Evolutionary conservation across 163 green algal genomes (phyloP).

Genomic region (Chlorella variabilis): DNA sequence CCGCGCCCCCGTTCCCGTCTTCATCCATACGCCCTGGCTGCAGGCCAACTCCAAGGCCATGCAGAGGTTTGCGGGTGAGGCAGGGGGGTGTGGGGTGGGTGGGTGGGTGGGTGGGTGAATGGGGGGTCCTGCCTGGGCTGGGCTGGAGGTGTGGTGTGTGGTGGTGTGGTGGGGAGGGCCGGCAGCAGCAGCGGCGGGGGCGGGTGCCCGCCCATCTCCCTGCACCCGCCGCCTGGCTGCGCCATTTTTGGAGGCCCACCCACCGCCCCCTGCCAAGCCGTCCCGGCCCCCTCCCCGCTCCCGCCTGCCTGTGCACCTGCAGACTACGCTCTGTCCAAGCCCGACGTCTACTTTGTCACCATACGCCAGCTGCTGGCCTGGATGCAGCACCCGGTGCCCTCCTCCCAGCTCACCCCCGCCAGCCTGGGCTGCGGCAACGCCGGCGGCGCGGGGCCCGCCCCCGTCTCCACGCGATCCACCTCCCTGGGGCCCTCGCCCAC

Average conservation of each 20-base stretch:
- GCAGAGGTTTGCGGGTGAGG: not conserved
- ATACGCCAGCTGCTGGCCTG: slow-evolving; percentile 48
- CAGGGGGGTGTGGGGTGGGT: not conserved
- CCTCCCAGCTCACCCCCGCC: not conserved
- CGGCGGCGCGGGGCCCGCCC: not conserved
- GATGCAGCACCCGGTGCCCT: slow-evolving; percentile 40
- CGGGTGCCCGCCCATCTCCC: too few relatives aligned
- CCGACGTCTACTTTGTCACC: slow-evolving; percentile 41
- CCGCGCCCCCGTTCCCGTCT: slow-evolving; percentile 36
- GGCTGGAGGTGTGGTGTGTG: too few relatives aligned
- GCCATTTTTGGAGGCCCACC: not conserved
- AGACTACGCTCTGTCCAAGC: slow-evolving; percentile 39
- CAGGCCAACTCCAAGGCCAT: not conserved
- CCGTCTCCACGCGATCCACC: too few relatives aligned
- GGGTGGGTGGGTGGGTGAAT: too few relatives aligned
- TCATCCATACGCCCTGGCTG: slow-evolving; percentile 6
- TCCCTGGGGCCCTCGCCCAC: not conserved
- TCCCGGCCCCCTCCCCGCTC: too few relatives aligned
- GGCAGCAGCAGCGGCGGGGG: too few relatives aligned
- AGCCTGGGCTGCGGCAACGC: slow-evolving; percentile 1
- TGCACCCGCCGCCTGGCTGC: too few relatives aligned
- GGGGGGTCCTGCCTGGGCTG: not conserved
- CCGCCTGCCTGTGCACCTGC: not conserved
- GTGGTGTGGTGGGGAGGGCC: too few relatives aligned
- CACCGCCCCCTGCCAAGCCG: too few relatives aligned